Percentiles rank a stretch among this genome's conserved stretches.
Conservation (phyloP, 2,329 filamentous ascomycete genomes). For the Exserohilum rostratum region DNA sequence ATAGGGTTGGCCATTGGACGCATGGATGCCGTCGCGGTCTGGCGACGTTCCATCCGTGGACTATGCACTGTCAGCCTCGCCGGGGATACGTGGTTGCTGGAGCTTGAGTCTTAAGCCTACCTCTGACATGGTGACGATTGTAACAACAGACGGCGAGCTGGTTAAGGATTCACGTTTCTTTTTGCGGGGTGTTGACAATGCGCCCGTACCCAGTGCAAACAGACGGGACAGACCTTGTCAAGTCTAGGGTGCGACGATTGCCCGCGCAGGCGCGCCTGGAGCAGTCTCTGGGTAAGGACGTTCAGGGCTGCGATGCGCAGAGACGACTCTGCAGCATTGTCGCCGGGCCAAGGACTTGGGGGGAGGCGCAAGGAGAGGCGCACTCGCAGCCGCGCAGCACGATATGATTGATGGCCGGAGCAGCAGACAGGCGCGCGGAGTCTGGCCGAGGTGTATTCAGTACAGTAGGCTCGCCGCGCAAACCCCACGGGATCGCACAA, state of each 20-base stretch:
- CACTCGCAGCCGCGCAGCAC: conserved; percentile 8
- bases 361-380: too few relatives aligned
- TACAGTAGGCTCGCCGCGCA: neutral
- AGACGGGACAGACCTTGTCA: neutral
- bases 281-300: neutral
- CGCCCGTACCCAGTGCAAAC: too few relatives aligned
- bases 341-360: conserved; percentile 2
- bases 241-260: neutral
- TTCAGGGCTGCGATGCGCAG: conserved; percentile 7
- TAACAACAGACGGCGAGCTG: neutral
- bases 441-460: conserved; percentile 6
- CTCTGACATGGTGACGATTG: conserved; percentile 11
- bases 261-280: conserved; percentile 3
- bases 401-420: too few relatives aligned
- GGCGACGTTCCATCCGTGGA: conserved; percentile 8
- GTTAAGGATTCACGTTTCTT: neutral
- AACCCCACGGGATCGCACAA: neutral
- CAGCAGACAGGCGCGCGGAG: neutral
- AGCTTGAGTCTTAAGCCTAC: conserved; percentile 1
- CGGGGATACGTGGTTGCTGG: neutral
- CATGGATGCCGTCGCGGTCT: conserved; percentile 11
- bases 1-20: conserved; percentile 9
- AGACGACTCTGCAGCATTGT: conserved; percentile 10
- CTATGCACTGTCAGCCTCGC: conserved; percentile 4
- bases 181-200: neutral